Evolutionary conservation across 176 grass and related monocot genomes (phyloP), one percentile per base, ranked within the genome.

Genomic region (Chrysopogon serrulatus): DNA sequence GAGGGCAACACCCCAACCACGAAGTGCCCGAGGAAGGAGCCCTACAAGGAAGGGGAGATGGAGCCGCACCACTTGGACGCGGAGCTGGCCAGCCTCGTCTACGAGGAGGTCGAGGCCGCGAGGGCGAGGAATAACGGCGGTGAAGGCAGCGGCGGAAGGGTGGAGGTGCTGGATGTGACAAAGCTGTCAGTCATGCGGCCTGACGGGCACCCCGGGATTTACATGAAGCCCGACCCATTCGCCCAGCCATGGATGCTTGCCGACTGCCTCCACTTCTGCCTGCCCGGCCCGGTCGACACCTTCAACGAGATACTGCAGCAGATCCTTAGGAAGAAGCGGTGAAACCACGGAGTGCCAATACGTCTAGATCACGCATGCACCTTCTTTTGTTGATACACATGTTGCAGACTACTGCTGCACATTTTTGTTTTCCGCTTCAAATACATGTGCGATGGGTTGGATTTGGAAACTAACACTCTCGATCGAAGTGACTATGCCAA

Each of bases 221-320:
- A 96, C 83, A 91, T 96, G 88, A 39, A 89, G 10, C 83, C 59
- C 2, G 71, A 93, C 77, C 91, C 94, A 7, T 96, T 91, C 36
- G 73, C 51, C 59, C 74, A 82, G 47, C 81, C 88, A 61, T 84
- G 69, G 80, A 56, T 96, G 64, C 23, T 27, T 30, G 87, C 76
- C 33, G 94, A 96, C 83, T 96, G 94, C 70, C 76, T 96, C 41
- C 91, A 96, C 23, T 96, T 79, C 67, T 96, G 94, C 77, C 47
- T 96, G 28, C 94, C 94, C 0, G 94, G 91, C 0, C 91, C 91
- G 7, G 85, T 91, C 1, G 93, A 96, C 30, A 84, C 91, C 1
- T 96, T 87, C 79, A 96, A 96, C 15, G 83, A 96, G 79, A 91
- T 96, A n/a, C 62, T 96, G 33, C 66, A 87, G 21, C 78, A 89